Conservation (phyloP, 1,284 basidiomycete genomes). For the Ceratobasidium sp. region DNA sequence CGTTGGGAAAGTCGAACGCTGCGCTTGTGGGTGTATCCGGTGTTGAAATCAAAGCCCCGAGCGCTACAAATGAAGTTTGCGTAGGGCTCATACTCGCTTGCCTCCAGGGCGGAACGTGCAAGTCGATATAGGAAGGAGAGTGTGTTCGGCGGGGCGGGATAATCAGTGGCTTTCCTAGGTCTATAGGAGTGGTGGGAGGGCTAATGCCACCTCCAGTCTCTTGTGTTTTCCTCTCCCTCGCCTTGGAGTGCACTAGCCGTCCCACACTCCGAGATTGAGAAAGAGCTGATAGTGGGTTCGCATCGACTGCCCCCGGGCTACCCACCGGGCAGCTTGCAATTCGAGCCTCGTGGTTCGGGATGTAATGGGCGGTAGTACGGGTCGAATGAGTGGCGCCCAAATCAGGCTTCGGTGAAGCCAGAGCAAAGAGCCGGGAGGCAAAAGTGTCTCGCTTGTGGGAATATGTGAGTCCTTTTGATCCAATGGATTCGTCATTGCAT, state of each 20-base stretch:
- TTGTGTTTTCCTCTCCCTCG: neutral
- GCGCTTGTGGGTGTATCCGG: constrained; percentile 1
- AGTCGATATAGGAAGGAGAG: constrained; percentile 30
- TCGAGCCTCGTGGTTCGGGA: constrained; percentile 7
- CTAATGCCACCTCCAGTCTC: neutral
- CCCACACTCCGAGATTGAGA: constrained; percentile 19
- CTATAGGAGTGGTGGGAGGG: neutral
- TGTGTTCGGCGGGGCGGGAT: constrained; percentile 28
- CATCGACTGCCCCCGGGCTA: neutral
- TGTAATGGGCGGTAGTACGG: neutral
- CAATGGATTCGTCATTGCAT: neutral
- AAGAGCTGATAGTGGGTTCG: neutral
- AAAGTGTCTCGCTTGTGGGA: constrained; percentile 17
- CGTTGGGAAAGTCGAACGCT: neutral
- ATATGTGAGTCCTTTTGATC: neutral
- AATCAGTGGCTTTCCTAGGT: neutral
- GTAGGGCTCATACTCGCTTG: constrained; percentile 6
- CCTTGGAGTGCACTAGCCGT: neutral
- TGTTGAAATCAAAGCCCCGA: constrained; percentile 4
- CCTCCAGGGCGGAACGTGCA: constrained; percentile 17
- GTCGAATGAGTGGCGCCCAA: neutral
- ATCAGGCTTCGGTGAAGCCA: neutral
- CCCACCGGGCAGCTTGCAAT: neutral
- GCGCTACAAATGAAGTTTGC: constrained; percentile 6
- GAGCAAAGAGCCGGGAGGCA: constrained; percentile 26